Evolutionary conservation across 2,329 filamentous ascomycete species (phyloP).

Genomic region (Xylaria sp.): DNA sequence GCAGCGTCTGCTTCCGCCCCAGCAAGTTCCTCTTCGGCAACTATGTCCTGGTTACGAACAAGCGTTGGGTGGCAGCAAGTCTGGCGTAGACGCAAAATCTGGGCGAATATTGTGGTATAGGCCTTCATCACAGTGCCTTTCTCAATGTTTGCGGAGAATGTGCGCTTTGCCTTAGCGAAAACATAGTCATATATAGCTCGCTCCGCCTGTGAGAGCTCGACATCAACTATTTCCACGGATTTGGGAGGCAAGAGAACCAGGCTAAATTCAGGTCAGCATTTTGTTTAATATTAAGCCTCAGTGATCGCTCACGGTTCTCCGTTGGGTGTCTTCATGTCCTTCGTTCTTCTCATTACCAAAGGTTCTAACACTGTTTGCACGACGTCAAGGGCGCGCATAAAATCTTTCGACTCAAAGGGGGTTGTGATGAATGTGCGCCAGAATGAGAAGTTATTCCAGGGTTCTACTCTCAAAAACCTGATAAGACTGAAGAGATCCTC

Average conservation of each 20-base stretch:
- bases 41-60: slow-evolving; percentile 81
- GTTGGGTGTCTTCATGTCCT: slow-evolving; percentile 95
- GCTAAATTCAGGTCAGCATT: slow-evolving; percentile 30
- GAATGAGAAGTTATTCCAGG: slow-evolving; percentile 98
- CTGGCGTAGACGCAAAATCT: slow-evolving; percentile 90
- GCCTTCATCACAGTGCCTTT: slow-evolving; percentile 93
- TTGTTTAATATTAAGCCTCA: neutral
- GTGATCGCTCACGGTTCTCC: slow-evolving; percentile 56
- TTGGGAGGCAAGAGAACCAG: slow-evolving; percentile 84
- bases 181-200: slow-evolving; percentile 93
- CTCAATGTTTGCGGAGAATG: slow-evolving; percentile 85
- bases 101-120: slow-evolving; percentile 96
- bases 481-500: slow-evolving; percentile 95
- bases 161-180: slow-evolving; percentile 78
- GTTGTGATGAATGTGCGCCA: slow-evolving; percentile 99
- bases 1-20: slow-evolving; percentile 77
- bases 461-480: slow-evolving; percentile 89
- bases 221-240: slow-evolving; percentile 81
- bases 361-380: slow-evolving; percentile 97
- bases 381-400: slow-evolving; percentile 90
- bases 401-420: slow-evolving; percentile 94
- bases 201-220: slow-evolving; percentile 85
- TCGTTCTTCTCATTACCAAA: slow-evolving; percentile 91
- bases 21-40: slow-evolving; percentile 87
- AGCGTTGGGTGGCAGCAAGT: slow-evolving; percentile 92